Evolutionary conservation across 164 flowering plant genomes (phyloP).

Genomic region (Annona cherimola): DNA sequence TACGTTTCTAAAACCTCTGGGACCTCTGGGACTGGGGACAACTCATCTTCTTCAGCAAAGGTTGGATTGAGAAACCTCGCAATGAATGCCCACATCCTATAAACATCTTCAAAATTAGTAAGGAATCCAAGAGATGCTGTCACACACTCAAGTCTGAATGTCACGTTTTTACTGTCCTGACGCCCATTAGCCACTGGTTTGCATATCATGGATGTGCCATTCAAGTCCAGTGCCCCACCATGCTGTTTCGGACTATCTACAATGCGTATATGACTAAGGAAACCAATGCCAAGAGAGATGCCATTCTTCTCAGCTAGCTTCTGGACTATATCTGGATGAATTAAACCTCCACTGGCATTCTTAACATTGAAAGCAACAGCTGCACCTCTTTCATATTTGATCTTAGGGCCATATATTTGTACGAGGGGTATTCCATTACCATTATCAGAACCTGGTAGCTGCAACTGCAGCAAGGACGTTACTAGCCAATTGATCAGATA

Average conservation of each 20-base stretch:
- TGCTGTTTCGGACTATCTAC: constrained; percentile 28
- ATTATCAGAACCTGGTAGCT: constrained; percentile 36
- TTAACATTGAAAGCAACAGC: constrained; percentile 69
- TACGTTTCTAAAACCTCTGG: constrained; percentile 47
- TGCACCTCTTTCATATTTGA: constrained; percentile 61
- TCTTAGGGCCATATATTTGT: constrained; percentile 74
- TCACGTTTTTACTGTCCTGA: constrained; percentile 29
- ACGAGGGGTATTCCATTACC: constrained; percentile 35
- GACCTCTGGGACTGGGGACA: constrained; percentile 28
- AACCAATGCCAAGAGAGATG: constrained; percentile 52
- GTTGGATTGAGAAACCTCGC: constrained; percentile 60
- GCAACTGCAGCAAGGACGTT: constrained; percentile 57
- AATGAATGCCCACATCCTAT: constrained; percentile 58
- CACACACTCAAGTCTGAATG: constrained; percentile 50
- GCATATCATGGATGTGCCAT: constrained; percentile 27
- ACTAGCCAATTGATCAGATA: constrained; percentile 76
- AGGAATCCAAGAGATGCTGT: constrained; percentile 64
- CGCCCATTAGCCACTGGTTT: constrained; percentile 29
- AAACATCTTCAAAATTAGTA: constrained; percentile 61
- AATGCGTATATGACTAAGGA: constrained; percentile 44
- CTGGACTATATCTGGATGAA: constrained; percentile 58
- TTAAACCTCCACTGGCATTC: constrained; percentile 39
- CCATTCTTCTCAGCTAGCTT: constrained; percentile 61
- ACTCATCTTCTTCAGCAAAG: constrained; percentile 34
- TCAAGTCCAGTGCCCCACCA: constrained; percentile 17